A percentile compares a stretch with the other conserved stretches of the same genome.
These are phyloP conservation scores for Polyporus tsugae DNA, from an alignment of 1,284 basidiomycete genomes.

Conservation along the genomic window DNA sequence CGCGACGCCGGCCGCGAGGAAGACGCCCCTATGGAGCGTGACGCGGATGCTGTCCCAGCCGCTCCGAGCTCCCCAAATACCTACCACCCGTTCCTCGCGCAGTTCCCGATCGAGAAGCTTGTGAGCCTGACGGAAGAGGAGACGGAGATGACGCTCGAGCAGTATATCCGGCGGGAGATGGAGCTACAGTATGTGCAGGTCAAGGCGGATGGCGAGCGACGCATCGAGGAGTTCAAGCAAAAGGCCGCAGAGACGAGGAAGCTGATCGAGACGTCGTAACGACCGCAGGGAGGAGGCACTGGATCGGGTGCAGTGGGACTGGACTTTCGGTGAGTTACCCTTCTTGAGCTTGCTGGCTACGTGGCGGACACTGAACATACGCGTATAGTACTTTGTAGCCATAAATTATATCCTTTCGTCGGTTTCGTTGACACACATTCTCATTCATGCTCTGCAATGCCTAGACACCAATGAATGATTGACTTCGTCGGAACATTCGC, in stretches of 20 bases:
- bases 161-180: slow-evolving; percentile 80
- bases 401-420: slow-evolving; percentile 29
- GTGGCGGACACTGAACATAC: neutral
- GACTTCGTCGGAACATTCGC: neutral
- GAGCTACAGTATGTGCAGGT: slow-evolving; percentile 68
- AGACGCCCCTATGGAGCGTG: slow-evolving; percentile 1
- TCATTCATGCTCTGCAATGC: slow-evolving; percentile 18
- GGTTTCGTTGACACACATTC: slow-evolving; percentile 7
- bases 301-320: slow-evolving; percentile 22
- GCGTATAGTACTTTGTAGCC: slow-evolving; percentile 28
- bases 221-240: slow-evolving; percentile 64
- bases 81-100: slow-evolving; percentile 36
- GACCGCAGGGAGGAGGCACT: neutral
- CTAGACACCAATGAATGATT: slow-evolving; percentile 13
- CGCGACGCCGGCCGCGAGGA: neutral
- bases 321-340: slow-evolving; percentile 21
- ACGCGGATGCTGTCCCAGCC: neutral
- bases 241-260: slow-evolving; percentile 64
- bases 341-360: neutral
- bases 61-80: slow-evolving; percentile 11
- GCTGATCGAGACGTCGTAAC: slow-evolving; percentile 49
- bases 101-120: slow-evolving; percentile 36
- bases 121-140: slow-evolving; percentile 65
- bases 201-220: slow-evolving; percentile 65
- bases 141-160: slow-evolving; percentile 75